Evolutionary conservation across 371 early-diverging fungal genomes (phyloP).

Genomic region (Zopfochytrium polystomum): DNA sequence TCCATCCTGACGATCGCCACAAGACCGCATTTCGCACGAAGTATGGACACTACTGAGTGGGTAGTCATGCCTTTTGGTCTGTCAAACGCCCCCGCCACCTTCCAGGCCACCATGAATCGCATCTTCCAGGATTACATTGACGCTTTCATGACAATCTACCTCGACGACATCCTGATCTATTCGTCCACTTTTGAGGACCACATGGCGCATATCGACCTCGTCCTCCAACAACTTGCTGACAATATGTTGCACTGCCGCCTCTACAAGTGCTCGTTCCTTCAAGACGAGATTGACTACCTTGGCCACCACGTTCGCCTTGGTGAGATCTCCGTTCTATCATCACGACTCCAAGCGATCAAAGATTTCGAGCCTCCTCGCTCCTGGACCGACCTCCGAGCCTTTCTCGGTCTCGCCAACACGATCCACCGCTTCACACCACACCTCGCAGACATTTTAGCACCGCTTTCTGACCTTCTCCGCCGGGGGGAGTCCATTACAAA

Average conservation of each 20-base stretch:
- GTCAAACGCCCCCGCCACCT: slow-evolving; percentile 34
- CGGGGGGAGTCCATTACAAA: not conserved
- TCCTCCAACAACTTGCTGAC: slow-evolving; percentile 37
- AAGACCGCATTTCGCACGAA: slow-evolving; percentile 37
- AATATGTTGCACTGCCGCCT: slow-evolving; percentile 37
- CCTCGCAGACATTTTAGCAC: slow-evolving; percentile 41
- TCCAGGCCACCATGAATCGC: slow-evolving; percentile 47
- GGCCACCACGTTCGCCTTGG: slow-evolving; percentile 2
- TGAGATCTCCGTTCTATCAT: slow-evolving; percentile 33
- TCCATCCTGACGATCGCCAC: not conserved
- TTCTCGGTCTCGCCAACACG: slow-evolving; percentile 55
- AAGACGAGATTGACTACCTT: not conserved
- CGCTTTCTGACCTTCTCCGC: slow-evolving; percentile 40
- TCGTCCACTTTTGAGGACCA: slow-evolving; percentile 38
- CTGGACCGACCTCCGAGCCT: slow-evolving; percentile 42
- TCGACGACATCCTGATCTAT: slow-evolving; percentile 39
- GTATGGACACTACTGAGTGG: slow-evolving; percentile 44
- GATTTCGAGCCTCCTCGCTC: slow-evolving; percentile 37
- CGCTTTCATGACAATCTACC: not conserved
- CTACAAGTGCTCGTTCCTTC: not conserved
- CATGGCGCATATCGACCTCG: not conserved
- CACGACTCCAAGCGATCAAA: slow-evolving; percentile 33
- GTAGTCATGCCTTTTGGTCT: slow-evolving; percentile 5
- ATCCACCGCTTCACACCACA: slow-evolving; percentile 50
- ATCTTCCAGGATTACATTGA: slow-evolving; percentile 30